Evolutionary conservation across 2,329 filamentous ascomycete genomes (phyloP).

Genomic region (Ophiocordyceps camponoti-rufipedis): DNA sequence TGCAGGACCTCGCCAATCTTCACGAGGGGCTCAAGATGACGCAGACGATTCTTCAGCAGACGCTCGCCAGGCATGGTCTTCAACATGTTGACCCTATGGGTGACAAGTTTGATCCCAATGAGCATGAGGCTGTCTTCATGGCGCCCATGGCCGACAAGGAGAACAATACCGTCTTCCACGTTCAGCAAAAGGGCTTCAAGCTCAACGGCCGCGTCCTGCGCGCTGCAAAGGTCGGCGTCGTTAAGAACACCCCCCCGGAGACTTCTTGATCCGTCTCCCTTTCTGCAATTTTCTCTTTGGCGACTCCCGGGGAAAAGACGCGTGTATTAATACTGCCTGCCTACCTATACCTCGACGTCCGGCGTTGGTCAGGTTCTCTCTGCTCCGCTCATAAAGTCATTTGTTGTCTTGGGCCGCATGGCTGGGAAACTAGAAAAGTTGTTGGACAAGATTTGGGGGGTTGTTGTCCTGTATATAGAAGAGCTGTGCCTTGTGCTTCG

Average conservation of each 20-base stretch:
- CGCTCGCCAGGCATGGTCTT: slow-evolving; percentile 84
- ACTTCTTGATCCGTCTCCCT: not conserved
- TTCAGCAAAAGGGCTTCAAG: slow-evolving; percentile 90
- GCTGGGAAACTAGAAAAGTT: slow-evolving; percentile 5
- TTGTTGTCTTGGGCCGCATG: slow-evolving; percentile 8
- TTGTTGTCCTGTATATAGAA: not conserved
- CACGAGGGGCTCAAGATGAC: slow-evolving; percentile 93
- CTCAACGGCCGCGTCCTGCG: slow-evolving; percentile 80
- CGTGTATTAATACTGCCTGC: slow-evolving; percentile 2
- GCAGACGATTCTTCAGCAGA: slow-evolving; percentile 69
- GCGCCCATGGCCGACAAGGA: slow-evolving; percentile 74
- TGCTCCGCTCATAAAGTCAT: slow-evolving; percentile 25
- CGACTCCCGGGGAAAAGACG: not conserved
- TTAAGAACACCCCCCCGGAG: slow-evolving; percentile 46
- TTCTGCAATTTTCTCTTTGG: not conserved
- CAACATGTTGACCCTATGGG: slow-evolving; percentile 70
- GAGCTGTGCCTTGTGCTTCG: too few species aligned
- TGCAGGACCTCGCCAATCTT: slow-evolving; percentile 59
- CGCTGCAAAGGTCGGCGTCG: slow-evolving; percentile 89
- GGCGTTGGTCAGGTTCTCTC: slow-evolving; percentile 24
- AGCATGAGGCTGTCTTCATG: slow-evolving; percentile 95
- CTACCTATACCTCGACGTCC: slow-evolving; percentile 5
- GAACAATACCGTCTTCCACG: slow-evolving; percentile 76
- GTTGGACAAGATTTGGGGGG: slow-evolving; percentile 2
- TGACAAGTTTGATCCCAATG: slow-evolving; percentile 89